These are phyloP conservation scores for Tolypocladium cylindrosporum DNA, from an alignment of 2,329 filamentous ascomycete genomes.

Conservation along the genomic window DNA sequence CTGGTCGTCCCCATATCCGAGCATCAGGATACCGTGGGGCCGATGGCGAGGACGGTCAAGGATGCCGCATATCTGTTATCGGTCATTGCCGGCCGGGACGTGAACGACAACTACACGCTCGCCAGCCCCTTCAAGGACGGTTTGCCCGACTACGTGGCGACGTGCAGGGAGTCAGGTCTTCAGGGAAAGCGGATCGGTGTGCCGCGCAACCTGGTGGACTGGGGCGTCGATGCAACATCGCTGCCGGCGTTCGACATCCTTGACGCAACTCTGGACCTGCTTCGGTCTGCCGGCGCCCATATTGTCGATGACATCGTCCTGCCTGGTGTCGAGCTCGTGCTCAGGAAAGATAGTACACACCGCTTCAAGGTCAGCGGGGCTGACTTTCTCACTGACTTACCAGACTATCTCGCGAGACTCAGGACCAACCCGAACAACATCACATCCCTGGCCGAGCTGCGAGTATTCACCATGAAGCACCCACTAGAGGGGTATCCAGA, in stretches of 20 bases:
- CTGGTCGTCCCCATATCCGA: conserved; percentile 56
- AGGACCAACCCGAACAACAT: conserved; percentile 48
- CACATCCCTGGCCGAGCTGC: conserved; percentile 36
- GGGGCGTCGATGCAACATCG: neutral
- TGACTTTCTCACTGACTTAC: conserved; percentile 47
- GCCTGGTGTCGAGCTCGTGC: conserved; percentile 11
- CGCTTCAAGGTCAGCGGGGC: conserved; percentile 29
- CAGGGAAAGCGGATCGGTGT: conserved; percentile 53
- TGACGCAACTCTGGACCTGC: conserved; percentile 37
- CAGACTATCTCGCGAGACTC: conserved; percentile 43
- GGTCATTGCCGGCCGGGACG: conserved; percentile 51
- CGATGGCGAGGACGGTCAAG: conserved; percentile 53
- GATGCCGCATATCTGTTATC: conserved; percentile 55
- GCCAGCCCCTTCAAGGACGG: conserved; percentile 45
- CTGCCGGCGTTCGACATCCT: conserved; percentile 36
- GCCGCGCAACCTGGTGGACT: conserved; percentile 37
- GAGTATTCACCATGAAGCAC: conserved; percentile 43
- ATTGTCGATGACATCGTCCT: conserved; percentile 33
- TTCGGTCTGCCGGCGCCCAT: conserved; percentile 45
- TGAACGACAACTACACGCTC: conserved; percentile 49
- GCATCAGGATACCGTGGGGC: conserved; percentile 57
- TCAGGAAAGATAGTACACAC: conserved; percentile 17
- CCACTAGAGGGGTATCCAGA: conserved; percentile 45
- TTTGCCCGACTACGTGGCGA: conserved; percentile 50
- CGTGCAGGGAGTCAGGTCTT: conserved; percentile 43